A percentile compares a stretch with the other conserved stretches of the same genome.
These are phyloP conservation scores for Edaphochlamys debaryana DNA, from an alignment of 139 green algal genomes.

Conservation along the genomic window DNA sequence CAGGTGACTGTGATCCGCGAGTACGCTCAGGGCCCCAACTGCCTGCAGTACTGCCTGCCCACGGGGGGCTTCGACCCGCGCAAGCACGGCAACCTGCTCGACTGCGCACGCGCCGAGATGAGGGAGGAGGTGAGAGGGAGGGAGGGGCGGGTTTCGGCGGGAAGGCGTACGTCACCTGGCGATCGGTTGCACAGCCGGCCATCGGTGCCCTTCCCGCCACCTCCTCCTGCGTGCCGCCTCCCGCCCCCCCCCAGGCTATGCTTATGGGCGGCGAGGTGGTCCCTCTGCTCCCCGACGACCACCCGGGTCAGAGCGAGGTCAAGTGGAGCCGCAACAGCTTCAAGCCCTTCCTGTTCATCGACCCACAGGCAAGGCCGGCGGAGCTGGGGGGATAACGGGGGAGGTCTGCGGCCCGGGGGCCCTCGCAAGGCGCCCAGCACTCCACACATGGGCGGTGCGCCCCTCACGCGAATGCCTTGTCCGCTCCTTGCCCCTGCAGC, in stretches of 20 bases:
- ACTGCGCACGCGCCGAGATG: neutral
- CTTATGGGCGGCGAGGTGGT: slow-evolving; percentile 78
- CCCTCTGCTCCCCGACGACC: slow-evolving; percentile 63
- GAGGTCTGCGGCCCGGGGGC: no score
- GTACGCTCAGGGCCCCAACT: neutral
- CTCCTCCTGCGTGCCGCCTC: no score
- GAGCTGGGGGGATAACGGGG: no score
- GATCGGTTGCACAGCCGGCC: no score
- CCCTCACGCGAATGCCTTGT: neutral
- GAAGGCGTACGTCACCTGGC: no score
- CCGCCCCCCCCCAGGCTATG: slow-evolving; percentile 58
- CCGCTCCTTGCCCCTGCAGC: neutral
- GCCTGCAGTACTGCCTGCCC: neutral
- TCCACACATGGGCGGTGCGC: neutral
- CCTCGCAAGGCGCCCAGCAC: no score
- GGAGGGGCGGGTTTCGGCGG: no score
- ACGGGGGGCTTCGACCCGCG: neutral
- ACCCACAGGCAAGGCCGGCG: slow-evolving; percentile 53
- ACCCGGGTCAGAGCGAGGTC: slow-evolving; percentile 80
- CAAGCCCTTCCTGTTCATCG: slow-evolving; percentile 80
- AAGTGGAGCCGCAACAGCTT: slow-evolving; percentile 92
- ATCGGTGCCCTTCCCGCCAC: no score
- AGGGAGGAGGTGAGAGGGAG: no score
- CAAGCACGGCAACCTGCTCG: neutral
- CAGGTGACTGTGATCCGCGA: neutral